Conservation (phyloP, 495 filamentous ascomycete species). For the Neohortaea acidophila region DNA sequence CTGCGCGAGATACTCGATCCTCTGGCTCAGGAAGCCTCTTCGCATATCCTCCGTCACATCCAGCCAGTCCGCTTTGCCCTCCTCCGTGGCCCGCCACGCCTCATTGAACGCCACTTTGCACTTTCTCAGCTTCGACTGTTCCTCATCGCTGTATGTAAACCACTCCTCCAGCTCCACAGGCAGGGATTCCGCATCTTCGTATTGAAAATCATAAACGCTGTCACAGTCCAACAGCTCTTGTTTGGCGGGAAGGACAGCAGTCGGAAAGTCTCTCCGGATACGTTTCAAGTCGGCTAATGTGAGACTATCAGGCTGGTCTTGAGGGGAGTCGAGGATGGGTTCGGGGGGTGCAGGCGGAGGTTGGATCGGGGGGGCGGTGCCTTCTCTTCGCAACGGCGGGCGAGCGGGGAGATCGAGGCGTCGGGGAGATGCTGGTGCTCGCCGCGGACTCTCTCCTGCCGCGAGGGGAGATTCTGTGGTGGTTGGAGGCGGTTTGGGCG, state of each 20-base stretch:
- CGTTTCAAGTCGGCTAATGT: slow-evolving; percentile 64
- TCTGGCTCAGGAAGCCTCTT: slow-evolving; percentile 21
- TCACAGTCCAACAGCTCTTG: slow-evolving; percentile 1
- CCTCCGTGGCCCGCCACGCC: slow-evolving; percentile 28
- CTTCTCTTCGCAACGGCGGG: slow-evolving; percentile 32
- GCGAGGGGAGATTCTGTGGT: no score
- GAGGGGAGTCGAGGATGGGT: slow-evolving; percentile 27
- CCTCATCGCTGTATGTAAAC: slow-evolving; percentile 80
- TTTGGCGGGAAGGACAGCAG: slow-evolving; percentile 52
- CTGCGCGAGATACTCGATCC: slow-evolving; percentile 11
- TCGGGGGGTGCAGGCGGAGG: slow-evolving; percentile 39
- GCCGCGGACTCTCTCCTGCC: no score
- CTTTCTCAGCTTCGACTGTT: slow-evolving; percentile 48
- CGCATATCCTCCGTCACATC: slow-evolving; percentile 28
- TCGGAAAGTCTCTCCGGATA: slow-evolving; percentile 69
- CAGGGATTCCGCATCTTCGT: slow-evolving; percentile 65
- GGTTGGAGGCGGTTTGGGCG: background rate
- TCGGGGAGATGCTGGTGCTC: no score
- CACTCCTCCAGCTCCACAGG: slow-evolving; percentile 88
- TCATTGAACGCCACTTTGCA: slow-evolving; percentile 37
- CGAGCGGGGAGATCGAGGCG: slow-evolving; percentile 1
- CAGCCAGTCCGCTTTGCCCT: slow-evolving; percentile 34
- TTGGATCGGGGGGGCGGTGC: slow-evolving; percentile 41
- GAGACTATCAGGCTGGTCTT: slow-evolving; percentile 46
- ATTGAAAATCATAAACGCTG: slow-evolving; percentile 67